Base-by-base conservation (phyloP, 768 basidiomycete species). In the Kondoa malvinella region DNA sequence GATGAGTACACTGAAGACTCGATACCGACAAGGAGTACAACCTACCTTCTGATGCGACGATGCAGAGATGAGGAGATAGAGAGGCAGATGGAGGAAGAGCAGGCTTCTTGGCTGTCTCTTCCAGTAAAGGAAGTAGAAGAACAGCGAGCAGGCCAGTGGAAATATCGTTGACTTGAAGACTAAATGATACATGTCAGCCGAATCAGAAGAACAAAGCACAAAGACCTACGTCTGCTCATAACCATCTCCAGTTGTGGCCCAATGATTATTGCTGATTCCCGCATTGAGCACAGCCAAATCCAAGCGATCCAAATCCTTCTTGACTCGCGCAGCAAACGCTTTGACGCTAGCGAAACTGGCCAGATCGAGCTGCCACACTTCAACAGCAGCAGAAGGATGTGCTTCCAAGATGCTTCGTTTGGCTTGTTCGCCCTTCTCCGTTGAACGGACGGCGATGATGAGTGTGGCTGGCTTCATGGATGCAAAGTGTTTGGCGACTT, bases 141-240 rank as follows among this genome's bases (percentile, higher is more conserved):
- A 83, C 69, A 0, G 77, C 74, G 1, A 82, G 75, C 0, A 82
- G 75, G 3, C 78, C 75, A 4, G 76, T 77, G 0, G 80, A 75
- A 4, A 84, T 73, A 70, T 78, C 70, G 71, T 83, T 83, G 56
- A 81, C 78, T 69, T 83, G 82, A 0, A 82, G 66, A 12, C 82
- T n/a, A n/a, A n/a, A n/a, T 84, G 56, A 15, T 40, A 33, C 33
- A 2, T 33, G 32, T 61, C 34, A 40, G 21, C 14, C 34, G 21
- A 34, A 33, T 57, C n/a, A 21, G 26, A 0, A 4, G 21, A 2
- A 26, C 16, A n/a, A 2, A 56, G 17, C 1, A 26, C 2, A 33
- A n/a, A 34, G 17, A 72, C 77, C 2, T 62, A 82, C 83, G 70
- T 74, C 14, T 73, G 62, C 68, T 83, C 82, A 81, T 80, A 83